Base-by-base conservation (phyloP, 2,329 filamentous ascomycete genomes). In the Cladosporium colombiae region DNA sequence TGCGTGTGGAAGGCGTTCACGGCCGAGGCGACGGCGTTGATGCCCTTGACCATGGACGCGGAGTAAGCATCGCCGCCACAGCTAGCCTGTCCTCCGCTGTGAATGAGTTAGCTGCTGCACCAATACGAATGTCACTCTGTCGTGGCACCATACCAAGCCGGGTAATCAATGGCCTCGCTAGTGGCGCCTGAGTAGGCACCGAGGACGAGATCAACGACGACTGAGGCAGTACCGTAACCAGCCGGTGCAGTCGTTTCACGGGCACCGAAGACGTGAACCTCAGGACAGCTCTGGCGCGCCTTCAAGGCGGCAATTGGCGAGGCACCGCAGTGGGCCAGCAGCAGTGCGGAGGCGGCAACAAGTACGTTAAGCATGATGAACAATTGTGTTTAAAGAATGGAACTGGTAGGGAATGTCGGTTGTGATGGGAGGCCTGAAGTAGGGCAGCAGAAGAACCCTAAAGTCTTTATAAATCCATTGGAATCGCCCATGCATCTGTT, bases 101-200 rank as follows among this genome's bases (percentile, higher is more conserved):
- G 27, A 70, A 70, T 37, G 66, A 65, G 53, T 71, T 68, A 58
- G 71, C 37, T 70, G 66, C 29, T 68, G 69, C 25, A 59, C 13
- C n/a, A 16, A 10, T 55, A 62, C 60, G 14, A 40, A 33, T 31
- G 23, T 46, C 88, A 25, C 31, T 21, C 31, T 53, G 81, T 82
- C 27, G 84, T 76, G n/a, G 83, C 80, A n/a, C 86, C 86, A 70
- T 87, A 89, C 0, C 78, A 80, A 1, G 88, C 88, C 37, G 88
- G 79, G 70, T 81, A 81, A 25, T 73, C 71, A 65, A 81, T 80
- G 21, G 79, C 78, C 64, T 80, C 79, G 2, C 79, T 71, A 21
- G 77, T 78, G 23, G 79, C 65, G 35, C 78, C 79, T 6, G 79
- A 69, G 69, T 77, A 79, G 3, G 79, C 77, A n/a, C 73, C 67